A percentile compares a stretch with the other conserved stretches of the same genome.
These are phyloP conservation scores for Spathaspora hagerdaliae DNA, from an alignment of 805 yeast genomes.

Conservation along the genomic window DNA sequence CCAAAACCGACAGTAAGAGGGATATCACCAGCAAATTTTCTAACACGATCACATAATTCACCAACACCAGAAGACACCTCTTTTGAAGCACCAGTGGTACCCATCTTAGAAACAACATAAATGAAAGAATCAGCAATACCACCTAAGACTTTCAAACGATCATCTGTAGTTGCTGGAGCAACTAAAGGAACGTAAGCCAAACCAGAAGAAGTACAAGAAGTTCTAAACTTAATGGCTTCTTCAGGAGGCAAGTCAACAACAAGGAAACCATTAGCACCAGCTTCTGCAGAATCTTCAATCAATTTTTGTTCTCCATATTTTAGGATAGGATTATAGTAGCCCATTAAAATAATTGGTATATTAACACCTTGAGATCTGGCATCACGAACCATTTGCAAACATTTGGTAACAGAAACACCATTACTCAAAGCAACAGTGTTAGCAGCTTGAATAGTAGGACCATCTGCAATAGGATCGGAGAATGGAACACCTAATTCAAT, in stretches of 20 bases:
- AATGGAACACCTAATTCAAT: conserved; percentile 96
- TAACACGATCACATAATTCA: conserved; percentile 68
- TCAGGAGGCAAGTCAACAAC: conserved; percentile 97
- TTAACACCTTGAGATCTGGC: conserved; percentile 84
- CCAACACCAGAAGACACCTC: conserved; percentile 60
- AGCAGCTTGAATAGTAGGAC: conserved; percentile 92
- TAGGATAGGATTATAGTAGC: conserved; percentile 93
- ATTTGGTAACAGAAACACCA: conserved; percentile 67
- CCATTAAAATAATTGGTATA: conserved; percentile 91
- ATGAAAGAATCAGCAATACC: conserved; percentile 92
- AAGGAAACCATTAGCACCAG: conserved; percentile 94
- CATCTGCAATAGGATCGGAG: conserved; percentile 98
- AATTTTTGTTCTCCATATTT: conserved; percentile 85
- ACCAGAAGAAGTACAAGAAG: conserved; percentile 60
- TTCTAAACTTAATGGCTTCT: conserved; percentile 87
- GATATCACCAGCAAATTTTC: conserved; percentile 68
- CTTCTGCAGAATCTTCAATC: conserved; percentile 71
- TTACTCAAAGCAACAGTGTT: conserved; percentile 79
- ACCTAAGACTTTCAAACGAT: conserved; percentile 72
- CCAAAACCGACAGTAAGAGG: conserved; percentile 94
- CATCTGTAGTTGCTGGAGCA: conserved; percentile 95
- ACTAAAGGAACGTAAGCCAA: conserved; percentile 88
- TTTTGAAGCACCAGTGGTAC: conserved; percentile 87
- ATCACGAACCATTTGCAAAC: conserved; percentile 64
- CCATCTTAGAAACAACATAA: conserved; percentile 97